phyloP scores from a whole-genome alignment of 371 early-diverging fungal genomes.

The Coemansia sp. region DNA sequence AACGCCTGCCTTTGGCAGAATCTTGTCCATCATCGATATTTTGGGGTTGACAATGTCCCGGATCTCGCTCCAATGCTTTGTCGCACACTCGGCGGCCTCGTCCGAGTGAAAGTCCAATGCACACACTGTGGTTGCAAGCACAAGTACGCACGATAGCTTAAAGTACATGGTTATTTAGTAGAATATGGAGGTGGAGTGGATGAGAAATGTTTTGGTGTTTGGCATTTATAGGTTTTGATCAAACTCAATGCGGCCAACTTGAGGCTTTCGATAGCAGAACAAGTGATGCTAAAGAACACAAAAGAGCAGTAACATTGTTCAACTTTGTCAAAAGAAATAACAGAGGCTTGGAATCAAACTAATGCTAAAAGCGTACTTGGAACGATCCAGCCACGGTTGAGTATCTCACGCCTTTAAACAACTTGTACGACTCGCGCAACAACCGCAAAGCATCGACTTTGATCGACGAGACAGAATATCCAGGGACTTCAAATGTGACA shows the following conservation, averaged over 20 bases:
- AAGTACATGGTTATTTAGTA: neutral
- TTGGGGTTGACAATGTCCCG: slow-evolving; percentile 23
- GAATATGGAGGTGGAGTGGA: no score
- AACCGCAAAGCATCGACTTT: slow-evolving; percentile 36
- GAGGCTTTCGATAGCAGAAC: no score
- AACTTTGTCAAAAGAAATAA: no score
- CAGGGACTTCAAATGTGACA: slow-evolving; percentile 33
- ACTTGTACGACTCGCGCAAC: slow-evolving; percentile 36
- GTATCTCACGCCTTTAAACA: slow-evolving; percentile 46
- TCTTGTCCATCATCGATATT: slow-evolving; percentile 20
- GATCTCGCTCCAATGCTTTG: slow-evolving; percentile 35
- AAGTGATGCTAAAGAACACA: no score
- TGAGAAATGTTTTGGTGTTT: no score
- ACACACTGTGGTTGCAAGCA: neutral
- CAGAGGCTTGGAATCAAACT: no score
- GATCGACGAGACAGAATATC: slow-evolving; percentile 30
- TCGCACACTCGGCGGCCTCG: slow-evolving; percentile 26
- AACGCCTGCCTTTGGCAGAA: slow-evolving; percentile 11
- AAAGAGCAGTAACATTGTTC: no score
- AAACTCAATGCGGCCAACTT: no score
- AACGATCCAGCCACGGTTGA: slow-evolving; percentile 28
- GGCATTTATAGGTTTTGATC: no score
- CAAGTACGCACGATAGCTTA: neutral
- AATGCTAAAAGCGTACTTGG: slow-evolving; percentile 29
- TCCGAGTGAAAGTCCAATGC: slow-evolving; percentile 34